Evolutionary conservation across 202 grass and related monocot species (phyloP), one percentile per base, ranked within the genome.

Genomic region (Sporobolus alterniflorus): DNA sequence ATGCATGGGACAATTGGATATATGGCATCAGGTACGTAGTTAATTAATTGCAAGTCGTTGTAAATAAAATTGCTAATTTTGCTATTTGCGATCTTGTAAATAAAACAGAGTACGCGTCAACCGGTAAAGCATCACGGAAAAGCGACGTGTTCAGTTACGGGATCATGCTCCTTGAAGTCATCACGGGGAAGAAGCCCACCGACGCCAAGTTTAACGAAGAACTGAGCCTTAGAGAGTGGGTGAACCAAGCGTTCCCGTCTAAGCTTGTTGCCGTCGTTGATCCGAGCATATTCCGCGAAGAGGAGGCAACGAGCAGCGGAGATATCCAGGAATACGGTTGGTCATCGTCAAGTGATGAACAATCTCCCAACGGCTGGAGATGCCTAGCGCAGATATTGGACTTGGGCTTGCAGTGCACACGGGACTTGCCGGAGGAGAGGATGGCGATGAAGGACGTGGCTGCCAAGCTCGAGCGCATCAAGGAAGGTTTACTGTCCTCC

Each of bases 1-100:
- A 72, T 88, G 76, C 79, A 73, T 20, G 90, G 86, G 41, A 92
- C 90, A 15, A 71, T 92, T 3, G 86, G 83, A 12, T 92, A 89
- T 20, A 92, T 89, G 79, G 82, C 86, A 55, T 79, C 90, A 86
- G 90, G 90, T 86, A 90, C 11, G 18, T 31, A 22, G 42, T 33
- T 11, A 3, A 47, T 54, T n/a, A n/a, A n/a, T 44, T 50, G 21
- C 17, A 64, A 17, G n/a, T 25, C 9, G 8, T 11, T 43, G 30
- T 57, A 11, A 26, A 15, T 17, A 2, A 2, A 18, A 11, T 36
- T 1, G 6, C 50, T 69, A 11, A 60, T 22, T 29, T 52, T 5
- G 2, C 11, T 57, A 3, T 25, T 69, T 76, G 24, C 7, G 69
- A 20, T 70, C 26, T 7, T 30, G 18, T 13, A 20, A 70, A 26